Evolutionary conservation across 2,329 filamentous ascomycete genomes (phyloP), one percentile per base, ranked within the genome.

Genomic region (Diaporthe caulivora): DNA sequence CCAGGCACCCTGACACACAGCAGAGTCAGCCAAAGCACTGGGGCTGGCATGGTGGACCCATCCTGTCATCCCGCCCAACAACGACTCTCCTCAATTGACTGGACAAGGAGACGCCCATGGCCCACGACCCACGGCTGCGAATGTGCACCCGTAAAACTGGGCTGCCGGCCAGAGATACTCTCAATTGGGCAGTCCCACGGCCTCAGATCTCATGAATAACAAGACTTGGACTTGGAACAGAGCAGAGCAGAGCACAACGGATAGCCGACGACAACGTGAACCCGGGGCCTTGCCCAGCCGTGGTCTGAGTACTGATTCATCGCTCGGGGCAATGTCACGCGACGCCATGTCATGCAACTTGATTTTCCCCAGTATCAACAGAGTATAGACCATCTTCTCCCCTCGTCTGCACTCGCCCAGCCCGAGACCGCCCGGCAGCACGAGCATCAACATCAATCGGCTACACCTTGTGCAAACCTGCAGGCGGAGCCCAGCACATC

Each of bases 311-410:
- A 65, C 62, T 65, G 62, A 51, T 51, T 65, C 62, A 65, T 65
- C 62, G 44, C 62, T 65, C 62, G 55, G 58, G 29, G 65, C 65
- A 70, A 55, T 67, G 70, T 62, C 64, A 57, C 64, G 73, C 70
- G 47, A 54, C 55, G 70, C 65, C 21, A 72, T 53, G 73, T 69
- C 71, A 73, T 71, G 73, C 73, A 70, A 53, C 49, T 62, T 51
- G 34, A 2, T 11, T 42, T 37, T 37, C 49, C 60, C 40, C 17
- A 34, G 10, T 37, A 47, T 40, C 37, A 10, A 40, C 60, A 26
- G 10, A 21, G 21, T 29, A 72, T 10, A 55, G 37, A 40, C 40
- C 64, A 72, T 53, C 57, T 49, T 49, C 29, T 49, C 49, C 24
- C 51, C 57, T 49, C 42, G n/a, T 49, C 49, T 29, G 55, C 49